phyloP scores from a whole-genome alignment of 1,139 yeast genomes.

The Entelexis paramagnoliae region DNA sequence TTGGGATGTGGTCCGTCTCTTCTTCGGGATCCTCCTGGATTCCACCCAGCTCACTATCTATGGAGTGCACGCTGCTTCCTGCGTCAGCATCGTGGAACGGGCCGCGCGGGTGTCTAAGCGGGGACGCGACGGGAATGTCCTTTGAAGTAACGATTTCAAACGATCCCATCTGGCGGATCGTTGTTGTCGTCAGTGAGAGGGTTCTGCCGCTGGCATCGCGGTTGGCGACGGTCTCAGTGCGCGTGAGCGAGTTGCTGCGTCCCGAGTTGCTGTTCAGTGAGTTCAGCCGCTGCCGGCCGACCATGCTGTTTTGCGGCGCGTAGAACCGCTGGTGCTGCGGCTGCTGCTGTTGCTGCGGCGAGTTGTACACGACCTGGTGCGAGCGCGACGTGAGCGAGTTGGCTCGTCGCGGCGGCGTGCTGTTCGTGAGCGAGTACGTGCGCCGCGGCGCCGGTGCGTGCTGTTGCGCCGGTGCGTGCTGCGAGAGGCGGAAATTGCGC shows the following conservation, averaged over 20 bases:
- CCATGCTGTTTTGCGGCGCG: slow-evolving; percentile 4
- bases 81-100: slow-evolving; percentile 6
- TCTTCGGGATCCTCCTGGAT: slow-evolving; percentile 28
- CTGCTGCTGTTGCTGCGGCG: neutral
- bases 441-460: slow-evolving; percentile 2
- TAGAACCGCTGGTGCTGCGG: neutral
- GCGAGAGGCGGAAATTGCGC: slow-evolving; percentile 18
- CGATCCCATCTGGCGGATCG: slow-evolving; percentile 33
- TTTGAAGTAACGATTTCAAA: slow-evolving; percentile 32
- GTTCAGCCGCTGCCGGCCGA: slow-evolving; percentile 15
- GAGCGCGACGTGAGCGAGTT: slow-evolving; percentile 20
- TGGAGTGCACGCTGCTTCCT: slow-evolving; percentile 26
- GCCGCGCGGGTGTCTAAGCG: slow-evolving; percentile 9
- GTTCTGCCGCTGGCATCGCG: slow-evolving; percentile 30
- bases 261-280: slow-evolving; percentile 12
- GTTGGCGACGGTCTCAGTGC: slow-evolving; percentile 24
- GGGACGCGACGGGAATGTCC: slow-evolving; percentile 26
- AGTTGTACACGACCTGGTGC: slow-evolving; percentile 12
- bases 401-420: slow-evolving; percentile 14
- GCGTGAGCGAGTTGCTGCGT: slow-evolving; percentile 23
- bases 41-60: slow-evolving; percentile 31
- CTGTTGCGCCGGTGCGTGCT: neutral
- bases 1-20: slow-evolving; percentile 2
- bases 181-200: slow-evolving; percentile 34
- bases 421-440: slow-evolving; percentile 7